Conservation (phyloP, 2,329 filamentous ascomycete species). For the Fusarium beomiforme region DNA sequence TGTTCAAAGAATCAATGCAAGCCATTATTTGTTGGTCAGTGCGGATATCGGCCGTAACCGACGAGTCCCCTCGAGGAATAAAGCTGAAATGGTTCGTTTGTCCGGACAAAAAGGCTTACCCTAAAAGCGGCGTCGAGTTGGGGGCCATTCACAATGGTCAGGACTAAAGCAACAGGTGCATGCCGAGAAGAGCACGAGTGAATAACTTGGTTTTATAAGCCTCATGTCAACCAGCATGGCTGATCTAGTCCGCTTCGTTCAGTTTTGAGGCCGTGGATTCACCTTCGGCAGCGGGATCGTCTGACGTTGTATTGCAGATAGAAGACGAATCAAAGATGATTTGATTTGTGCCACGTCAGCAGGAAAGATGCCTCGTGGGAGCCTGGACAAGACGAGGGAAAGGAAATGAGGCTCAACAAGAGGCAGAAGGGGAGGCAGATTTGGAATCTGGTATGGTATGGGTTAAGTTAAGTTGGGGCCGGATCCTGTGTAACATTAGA, state of each 20-base stretch:
- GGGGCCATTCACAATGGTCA: constrained; percentile 11
- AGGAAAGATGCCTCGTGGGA: constrained; percentile 15
- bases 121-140: constrained; percentile 23
- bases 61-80: not conserved
- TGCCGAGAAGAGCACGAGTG: constrained; percentile 3
- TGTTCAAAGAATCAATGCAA: not conserved
- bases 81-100: not conserved
- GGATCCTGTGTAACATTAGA: not conserved
- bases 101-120: not conserved
- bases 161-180: constrained; percentile 9
- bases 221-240: not conserved
- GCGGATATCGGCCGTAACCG: not conserved
- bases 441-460: not conserved
- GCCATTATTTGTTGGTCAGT: not conserved
- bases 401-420: constrained; percentile 28
- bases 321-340: constrained; percentile 3
- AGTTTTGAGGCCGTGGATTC: constrained; percentile 20
- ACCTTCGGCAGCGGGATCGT: constrained; percentile 3
- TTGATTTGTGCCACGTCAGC: constrained; percentile 36
- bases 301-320: constrained; percentile 30
- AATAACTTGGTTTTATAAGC: constrained; percentile 7
- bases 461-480: not conserved
- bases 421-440: constrained; percentile 21
- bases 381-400: not conserved
- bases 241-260: not conserved